phyloP scores from a whole-genome alignment of 306 rosid genomes.

The Arachis stenosperma region DNA sequence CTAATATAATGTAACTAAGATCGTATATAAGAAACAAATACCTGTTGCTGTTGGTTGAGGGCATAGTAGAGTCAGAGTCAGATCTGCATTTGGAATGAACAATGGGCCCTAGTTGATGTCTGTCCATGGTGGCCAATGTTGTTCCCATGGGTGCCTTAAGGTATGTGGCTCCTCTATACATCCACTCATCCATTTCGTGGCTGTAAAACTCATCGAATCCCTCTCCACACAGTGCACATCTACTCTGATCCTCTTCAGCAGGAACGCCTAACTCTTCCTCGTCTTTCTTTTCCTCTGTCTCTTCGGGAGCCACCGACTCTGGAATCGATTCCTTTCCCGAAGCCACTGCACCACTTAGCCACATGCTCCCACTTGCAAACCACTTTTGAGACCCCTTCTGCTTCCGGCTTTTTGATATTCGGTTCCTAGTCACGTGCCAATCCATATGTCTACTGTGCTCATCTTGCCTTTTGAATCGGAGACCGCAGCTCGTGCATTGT shows the following conservation, averaged over 20 bases:
- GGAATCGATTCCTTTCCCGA: conserved; percentile 83
- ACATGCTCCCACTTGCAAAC: conserved; percentile 86
- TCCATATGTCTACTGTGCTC: conserved; percentile 97
- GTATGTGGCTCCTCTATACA: conserved; percentile 92
- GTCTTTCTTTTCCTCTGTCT: conserved; percentile 64
- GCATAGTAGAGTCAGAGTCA: background rate
- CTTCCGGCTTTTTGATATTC: conserved; percentile 86
- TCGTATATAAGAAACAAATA: no score
- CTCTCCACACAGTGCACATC: conserved; percentile 91
- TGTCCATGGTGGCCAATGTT: conserved; percentile 60
- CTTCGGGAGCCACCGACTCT: conserved; percentile 74
- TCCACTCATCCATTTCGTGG: conserved; percentile 94
- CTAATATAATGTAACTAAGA: no score
- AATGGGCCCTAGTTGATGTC: conserved; percentile 77
- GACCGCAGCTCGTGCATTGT: conserved; percentile 94
- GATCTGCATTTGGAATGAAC: conserved; percentile 67
- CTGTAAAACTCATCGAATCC: conserved; percentile 91
- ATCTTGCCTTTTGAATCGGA: conserved; percentile 87
- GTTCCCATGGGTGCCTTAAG: conserved; percentile 64
- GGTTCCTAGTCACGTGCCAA: conserved; percentile 96
- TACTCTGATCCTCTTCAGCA: conserved; percentile 86
- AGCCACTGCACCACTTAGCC: conserved; percentile 99
- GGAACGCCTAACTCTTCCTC: conserved; percentile 93
- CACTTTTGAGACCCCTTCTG: conserved; percentile 95
- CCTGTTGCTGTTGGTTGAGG: no score